Conservation (phyloP, 306 rosid genomes). For the Canavalia ensiformis region DNA sequence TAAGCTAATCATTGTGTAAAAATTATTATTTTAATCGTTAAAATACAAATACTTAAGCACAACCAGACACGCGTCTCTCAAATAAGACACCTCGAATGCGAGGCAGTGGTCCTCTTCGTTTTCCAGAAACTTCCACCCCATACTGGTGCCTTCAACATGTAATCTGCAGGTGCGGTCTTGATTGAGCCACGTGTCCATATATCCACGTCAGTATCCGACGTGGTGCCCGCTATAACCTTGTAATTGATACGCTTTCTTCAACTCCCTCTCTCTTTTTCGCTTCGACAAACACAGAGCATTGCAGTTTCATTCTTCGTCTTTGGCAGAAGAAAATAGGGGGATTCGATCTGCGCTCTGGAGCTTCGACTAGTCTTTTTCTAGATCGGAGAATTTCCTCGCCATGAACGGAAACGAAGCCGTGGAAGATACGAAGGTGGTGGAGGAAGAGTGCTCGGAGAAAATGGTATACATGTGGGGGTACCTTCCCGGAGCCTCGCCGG, state of each 20-base stretch:
- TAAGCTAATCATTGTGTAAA: conserved; percentile 23
- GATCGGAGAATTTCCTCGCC: conserved; percentile 42
- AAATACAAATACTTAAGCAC: not conserved
- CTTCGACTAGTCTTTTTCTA: not conserved
- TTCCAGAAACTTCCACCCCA: conserved; percentile 67
- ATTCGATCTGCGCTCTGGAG: conserved; percentile 38
- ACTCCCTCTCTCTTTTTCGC: not conserved
- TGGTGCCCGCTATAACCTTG: conserved; percentile 57
- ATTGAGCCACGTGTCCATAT: conserved; percentile 56
- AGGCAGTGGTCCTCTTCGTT: conserved; percentile 36
- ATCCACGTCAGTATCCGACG: conserved; percentile 58
- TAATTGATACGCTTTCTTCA: conserved; percentile 55
- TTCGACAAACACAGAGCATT: not conserved
- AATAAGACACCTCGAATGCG: conserved; percentile 14
- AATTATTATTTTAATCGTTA: not conserved
- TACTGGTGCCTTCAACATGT: conserved; percentile 5
- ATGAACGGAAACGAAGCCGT: conserved; percentile 63
- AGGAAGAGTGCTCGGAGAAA: conserved; percentile 54
- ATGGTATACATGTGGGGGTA: conserved; percentile 88
- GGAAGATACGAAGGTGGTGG: conserved; percentile 56
- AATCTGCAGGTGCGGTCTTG: conserved; percentile 44
- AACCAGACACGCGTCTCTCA: conserved; percentile 49
- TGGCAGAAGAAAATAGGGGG: not conserved
- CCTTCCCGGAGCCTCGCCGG: conserved; percentile 84
- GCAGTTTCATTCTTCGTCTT: conserved; percentile 38